These are phyloP conservation scores for Fusarium temperatum DNA, from an alignment of 2,329 filamentous ascomycete species.

Conservation along the genomic window DNA sequence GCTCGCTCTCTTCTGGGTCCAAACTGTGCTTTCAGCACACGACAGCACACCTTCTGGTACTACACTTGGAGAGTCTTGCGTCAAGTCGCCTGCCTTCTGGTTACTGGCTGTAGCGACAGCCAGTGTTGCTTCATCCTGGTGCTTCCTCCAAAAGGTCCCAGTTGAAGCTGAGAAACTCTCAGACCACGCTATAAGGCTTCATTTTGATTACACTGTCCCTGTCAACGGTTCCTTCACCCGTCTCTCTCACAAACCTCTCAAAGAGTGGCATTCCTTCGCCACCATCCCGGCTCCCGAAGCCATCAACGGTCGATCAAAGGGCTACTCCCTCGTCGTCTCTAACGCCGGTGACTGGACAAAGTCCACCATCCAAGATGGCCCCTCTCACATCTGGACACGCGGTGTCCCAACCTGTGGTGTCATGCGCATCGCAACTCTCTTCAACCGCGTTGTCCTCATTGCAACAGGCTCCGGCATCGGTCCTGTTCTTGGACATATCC, in stretches of 20 bases:
- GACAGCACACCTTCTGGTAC: slow-evolving; percentile 48
- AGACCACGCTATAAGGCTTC: slow-evolving; percentile 75
- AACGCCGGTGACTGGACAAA: slow-evolving; percentile 81
- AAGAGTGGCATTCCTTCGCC: slow-evolving; percentile 81
- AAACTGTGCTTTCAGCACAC: slow-evolving; percentile 64
- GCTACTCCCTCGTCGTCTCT: slow-evolving; percentile 75
- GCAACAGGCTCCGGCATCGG: slow-evolving; percentile 80
- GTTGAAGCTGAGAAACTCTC: slow-evolving; percentile 76
- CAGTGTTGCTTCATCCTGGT: slow-evolving; percentile 76
- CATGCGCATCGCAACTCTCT: slow-evolving; percentile 72
- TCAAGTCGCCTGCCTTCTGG: slow-evolving; percentile 66
- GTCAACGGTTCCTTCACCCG: slow-evolving; percentile 59
- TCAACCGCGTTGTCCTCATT: slow-evolving; percentile 72
- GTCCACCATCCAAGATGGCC: slow-evolving; percentile 68
- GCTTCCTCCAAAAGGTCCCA: slow-evolving; percentile 71
- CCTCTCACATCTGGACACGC: slow-evolving; percentile 71
- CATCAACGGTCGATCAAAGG: slow-evolving; percentile 43
- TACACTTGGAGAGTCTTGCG: slow-evolving; percentile 50
- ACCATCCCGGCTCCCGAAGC: slow-evolving; percentile 69
- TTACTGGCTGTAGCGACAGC: slow-evolving; percentile 70
- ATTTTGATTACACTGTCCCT: slow-evolving; percentile 71
- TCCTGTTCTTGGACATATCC: slow-evolving; percentile 69
- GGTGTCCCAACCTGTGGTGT: slow-evolving; percentile 74
- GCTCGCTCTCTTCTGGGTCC: slow-evolving; percentile 72
- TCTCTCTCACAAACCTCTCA: slow-evolving; percentile 68